A percentile compares a stretch with the other conserved stretches of the same genome.
Evolutionary conservation across 148 eudicot genomes (phyloP).

Genomic region (Fagopyrum esculentum): DNA sequence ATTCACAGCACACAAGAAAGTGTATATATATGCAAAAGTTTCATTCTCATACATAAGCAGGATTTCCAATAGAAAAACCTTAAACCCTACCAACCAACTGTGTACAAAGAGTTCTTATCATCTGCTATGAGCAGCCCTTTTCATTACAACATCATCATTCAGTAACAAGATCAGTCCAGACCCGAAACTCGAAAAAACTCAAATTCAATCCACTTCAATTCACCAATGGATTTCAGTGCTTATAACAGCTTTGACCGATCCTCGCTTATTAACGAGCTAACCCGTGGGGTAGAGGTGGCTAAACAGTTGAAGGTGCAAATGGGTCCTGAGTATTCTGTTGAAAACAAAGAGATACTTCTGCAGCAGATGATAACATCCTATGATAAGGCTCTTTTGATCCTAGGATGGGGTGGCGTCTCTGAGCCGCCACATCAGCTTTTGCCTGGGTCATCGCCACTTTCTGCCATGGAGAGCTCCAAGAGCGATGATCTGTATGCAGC

Average conservation of each 20-base stretch:
- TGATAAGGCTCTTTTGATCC: constrained; percentile 58
- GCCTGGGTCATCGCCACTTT: constrained; percentile 43
- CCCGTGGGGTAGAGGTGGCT: constrained; percentile 60
- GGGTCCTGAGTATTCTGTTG: constrained; percentile 26
- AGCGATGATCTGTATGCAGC: constrained; percentile 37
- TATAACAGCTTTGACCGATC: constrained; percentile 19
- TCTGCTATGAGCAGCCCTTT: not conserved
- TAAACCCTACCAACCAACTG: not conserved
- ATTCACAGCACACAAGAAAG: not conserved
- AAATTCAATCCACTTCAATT: not conserved
- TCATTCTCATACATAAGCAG: not conserved
- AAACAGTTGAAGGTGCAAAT: constrained; percentile 47
- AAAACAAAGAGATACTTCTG: constrained; percentile 33
- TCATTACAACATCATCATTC: constrained; percentile 6
- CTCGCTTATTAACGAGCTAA: constrained; percentile 41
- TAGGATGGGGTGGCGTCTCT: constrained; percentile 30
- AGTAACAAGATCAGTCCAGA: not conserved
- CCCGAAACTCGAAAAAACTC: too few relatives aligned
- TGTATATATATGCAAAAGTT: not conserved
- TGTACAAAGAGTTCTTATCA: not conserved
- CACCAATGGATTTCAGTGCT: constrained; percentile 29
- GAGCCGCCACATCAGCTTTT: constrained; percentile 31
- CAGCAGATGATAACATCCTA: constrained; percentile 53
- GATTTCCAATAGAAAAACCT: not conserved
- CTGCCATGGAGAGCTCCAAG: constrained; percentile 30